These are phyloP conservation scores for Lichtheimia ornata DNA, from an alignment of 371 early-diverging fungal species.

Conservation along the genomic window DNA sequence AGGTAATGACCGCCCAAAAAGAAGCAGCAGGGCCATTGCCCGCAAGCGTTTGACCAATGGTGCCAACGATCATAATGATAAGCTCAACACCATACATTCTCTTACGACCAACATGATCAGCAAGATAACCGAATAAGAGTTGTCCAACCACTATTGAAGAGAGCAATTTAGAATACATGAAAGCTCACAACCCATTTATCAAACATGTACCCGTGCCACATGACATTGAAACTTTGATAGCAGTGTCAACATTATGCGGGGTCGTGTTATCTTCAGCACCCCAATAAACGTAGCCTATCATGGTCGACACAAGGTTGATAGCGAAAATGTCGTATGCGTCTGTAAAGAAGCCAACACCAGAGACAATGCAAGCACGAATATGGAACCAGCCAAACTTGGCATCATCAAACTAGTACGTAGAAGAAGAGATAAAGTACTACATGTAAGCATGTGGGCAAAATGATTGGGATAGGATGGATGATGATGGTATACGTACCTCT, in stretches of 20 bases:
- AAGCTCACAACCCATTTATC: too few relatives aligned
- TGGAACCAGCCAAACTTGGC: slow-evolving; percentile 79
- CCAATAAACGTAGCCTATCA: slow-evolving; percentile 76
- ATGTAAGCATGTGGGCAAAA: background rate
- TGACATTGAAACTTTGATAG: slow-evolving; percentile 74
- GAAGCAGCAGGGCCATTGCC: slow-evolving; percentile 56
- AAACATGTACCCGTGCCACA: slow-evolving; percentile 65
- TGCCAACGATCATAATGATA: slow-evolving; percentile 74
- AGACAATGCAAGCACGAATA: slow-evolving; percentile 81
- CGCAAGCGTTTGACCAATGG: slow-evolving; percentile 76
- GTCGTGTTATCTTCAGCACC: slow-evolving; percentile 37
- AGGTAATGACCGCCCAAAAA: slow-evolving; percentile 64
- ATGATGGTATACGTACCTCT: slow-evolving; percentile 36
- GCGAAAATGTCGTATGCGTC: slow-evolving; percentile 90
- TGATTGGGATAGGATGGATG: background rate
- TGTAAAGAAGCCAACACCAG: slow-evolving; percentile 89
- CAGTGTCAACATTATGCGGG: slow-evolving; percentile 61
- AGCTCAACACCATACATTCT: slow-evolving; percentile 85
- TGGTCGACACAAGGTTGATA: slow-evolving; percentile 77
- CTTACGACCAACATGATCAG: slow-evolving; percentile 81
- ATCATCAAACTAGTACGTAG: slow-evolving; percentile 54
- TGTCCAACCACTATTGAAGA: slow-evolving; percentile 57
- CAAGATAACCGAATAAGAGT: slow-evolving; percentile 76
- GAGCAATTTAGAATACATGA: too few relatives aligned
- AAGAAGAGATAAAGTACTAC: background rate